phyloP scores from a whole-genome alignment of 2,329 filamentous ascomycete genomes.

The Pyrenophora graminea region DNA sequence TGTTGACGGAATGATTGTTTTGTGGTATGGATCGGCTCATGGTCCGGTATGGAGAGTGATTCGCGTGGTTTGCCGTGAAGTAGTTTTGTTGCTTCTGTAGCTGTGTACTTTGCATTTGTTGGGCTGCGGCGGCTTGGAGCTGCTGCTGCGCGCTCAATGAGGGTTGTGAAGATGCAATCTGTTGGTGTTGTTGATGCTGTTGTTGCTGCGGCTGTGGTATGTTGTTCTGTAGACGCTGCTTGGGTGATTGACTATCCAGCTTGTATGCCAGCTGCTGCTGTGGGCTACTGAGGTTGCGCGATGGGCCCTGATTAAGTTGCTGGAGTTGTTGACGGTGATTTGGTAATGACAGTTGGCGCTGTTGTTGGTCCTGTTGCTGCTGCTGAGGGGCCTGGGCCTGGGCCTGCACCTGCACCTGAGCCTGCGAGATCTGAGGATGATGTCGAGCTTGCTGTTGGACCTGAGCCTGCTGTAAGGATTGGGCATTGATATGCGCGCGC shows the following conservation, averaged over 20 bases:
- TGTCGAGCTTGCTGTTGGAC: constrained; percentile 14
- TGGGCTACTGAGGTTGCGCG: constrained; percentile 17
- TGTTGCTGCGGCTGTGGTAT: constrained; percentile 12
- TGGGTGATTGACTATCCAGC: constrained; percentile 23
- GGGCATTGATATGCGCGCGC: no score
- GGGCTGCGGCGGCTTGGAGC: constrained; percentile 23
- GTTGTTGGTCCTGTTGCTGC: constrained; percentile 15
- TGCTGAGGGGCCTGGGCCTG: constrained; percentile 17
- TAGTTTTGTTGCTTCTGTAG: constrained; percentile 28
- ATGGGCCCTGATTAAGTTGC: constrained; percentile 26
- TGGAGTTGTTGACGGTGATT: constrained; percentile 30
- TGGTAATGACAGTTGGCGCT: constrained; percentile 14
- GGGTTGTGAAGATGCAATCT: constrained; percentile 1
- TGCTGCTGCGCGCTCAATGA: constrained; percentile 21
- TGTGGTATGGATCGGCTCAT: constrained; percentile 31
- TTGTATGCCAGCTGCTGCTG: constrained; percentile 29
- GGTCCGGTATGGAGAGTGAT: constrained; percentile 27
- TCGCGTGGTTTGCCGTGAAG: constrained; percentile 25
- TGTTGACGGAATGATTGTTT: constrained; percentile 14
- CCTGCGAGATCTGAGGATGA: constrained; percentile 14
- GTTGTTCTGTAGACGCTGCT: constrained; percentile 18
- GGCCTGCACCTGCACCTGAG: no score
- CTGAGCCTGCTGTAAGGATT: neutral
- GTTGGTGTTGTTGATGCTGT: constrained; percentile 15
- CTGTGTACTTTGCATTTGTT: constrained; percentile 26